phyloP scores from a whole-genome alignment of 1,139 yeast genomes.

The Blastobotrys ciferrii region DNA sequence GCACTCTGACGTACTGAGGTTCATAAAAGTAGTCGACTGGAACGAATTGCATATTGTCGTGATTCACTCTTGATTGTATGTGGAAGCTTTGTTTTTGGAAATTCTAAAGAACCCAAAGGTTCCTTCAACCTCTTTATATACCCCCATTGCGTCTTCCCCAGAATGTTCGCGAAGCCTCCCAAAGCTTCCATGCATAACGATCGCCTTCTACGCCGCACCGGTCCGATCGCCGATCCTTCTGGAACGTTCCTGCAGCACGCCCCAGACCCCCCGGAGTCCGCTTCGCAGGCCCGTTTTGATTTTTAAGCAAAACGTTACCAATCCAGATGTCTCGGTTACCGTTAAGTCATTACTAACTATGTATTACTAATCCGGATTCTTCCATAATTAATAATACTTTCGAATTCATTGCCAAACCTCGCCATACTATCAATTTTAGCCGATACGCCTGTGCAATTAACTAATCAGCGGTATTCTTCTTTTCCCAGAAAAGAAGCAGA shows the following conservation, averaged over 20 bases:
- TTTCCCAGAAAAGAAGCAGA: too few relatives aligned
- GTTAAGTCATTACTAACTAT: too few relatives aligned
- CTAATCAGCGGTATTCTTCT: too few relatives aligned
- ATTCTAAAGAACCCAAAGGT: neutral
- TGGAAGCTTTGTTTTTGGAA: neutral
- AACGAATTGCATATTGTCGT: conserved; percentile 3
- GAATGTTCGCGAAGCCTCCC: neutral
- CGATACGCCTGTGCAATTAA: too few relatives aligned
- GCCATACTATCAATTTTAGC: too few relatives aligned
- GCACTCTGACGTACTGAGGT: neutral
- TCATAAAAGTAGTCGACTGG: conserved; percentile 6
- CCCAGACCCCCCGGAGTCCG: neutral
- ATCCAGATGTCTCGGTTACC: too few relatives aligned
- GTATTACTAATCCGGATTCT: too few relatives aligned
- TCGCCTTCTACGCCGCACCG: neutral
- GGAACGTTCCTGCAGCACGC: neutral
- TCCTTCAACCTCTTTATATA: neutral
- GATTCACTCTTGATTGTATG: neutral
- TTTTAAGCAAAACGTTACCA: too few relatives aligned
- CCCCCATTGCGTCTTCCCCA: neutral
- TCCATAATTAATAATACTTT: too few relatives aligned
- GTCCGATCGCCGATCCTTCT: neutral
- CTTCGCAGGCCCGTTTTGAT: too few relatives aligned
- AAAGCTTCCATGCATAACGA: neutral
- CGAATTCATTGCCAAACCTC: too few relatives aligned